Base-by-base conservation (phyloP, 257 asterid genomes). In the Anisodus tanguticus region DNA sequence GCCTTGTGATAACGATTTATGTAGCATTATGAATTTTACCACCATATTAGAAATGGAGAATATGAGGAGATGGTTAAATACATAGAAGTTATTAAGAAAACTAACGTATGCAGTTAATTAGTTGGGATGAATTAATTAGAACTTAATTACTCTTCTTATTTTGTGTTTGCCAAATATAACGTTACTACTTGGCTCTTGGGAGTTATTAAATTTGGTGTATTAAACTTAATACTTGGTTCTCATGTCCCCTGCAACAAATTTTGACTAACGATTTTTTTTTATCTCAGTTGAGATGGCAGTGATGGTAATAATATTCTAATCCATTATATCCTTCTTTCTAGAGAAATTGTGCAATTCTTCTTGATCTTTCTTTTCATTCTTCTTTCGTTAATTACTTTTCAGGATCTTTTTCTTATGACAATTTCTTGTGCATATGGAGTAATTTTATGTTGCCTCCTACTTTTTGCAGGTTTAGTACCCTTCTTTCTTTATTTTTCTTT, bases 401-500 rank as follows among this genome's bases (percentile, higher is more conserved):
- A 76, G 81, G 81, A 26, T 76, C 26, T 51, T 76, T 76, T 76
- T 4, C 63, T 49, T 22, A 53, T 7, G 81, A 51, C 43, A 12
- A 22, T 26, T 76, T 51, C 63, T 3, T 51, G 45, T 51, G 43
- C 60, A 51, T 74, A 74, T 74, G 81, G 63, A 49, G 62, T 49
- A 49, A 74, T 74, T 74, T n/a, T 74, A 54, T 51, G 81, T 74
- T 76, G 63, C 63, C 47, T 51, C 47, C 63, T 76, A 51, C 60
- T 76, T 51, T 51, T 76, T 51, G 5, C 45, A 37, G 62, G 81
- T 76, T 35, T 12, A 3, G 9, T 10, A 6, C 10, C 43, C 60
- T 49, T 19, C 37, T 5, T 49, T 51, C 81, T 51, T 51, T 74
- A 4, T 71, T 51, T 76, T 76, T 3, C 11, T 19, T 47, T 72